These are phyloP conservation scores for Diaporthe amygdali DNA, from an alignment of 2,329 filamentous ascomycete species.

Conservation along the genomic window DNA sequence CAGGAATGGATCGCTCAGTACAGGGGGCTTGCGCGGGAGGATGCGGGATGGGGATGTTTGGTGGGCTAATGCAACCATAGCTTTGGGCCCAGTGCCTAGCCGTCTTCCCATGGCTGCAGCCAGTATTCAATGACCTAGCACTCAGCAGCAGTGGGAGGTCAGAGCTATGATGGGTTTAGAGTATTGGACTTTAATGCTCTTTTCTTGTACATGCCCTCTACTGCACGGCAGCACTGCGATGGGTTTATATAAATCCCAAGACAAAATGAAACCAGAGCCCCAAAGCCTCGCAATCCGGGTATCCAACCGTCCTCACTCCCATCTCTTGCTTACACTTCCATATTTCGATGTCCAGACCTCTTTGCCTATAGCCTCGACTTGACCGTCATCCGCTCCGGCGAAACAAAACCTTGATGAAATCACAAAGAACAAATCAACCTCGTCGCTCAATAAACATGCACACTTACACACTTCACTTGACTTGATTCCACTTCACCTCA, in stretches of 20 bases:
- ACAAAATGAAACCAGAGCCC: neutral
- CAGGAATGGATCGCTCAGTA: neutral
- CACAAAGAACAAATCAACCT: slow-evolving; percentile 12
- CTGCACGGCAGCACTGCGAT: neutral
- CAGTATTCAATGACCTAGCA: neutral
- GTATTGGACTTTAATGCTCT: neutral
- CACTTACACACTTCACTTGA: neutral
- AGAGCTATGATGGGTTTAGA: neutral
- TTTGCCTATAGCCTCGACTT: neutral
- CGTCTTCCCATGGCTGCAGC: neutral
- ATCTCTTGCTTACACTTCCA: neutral
- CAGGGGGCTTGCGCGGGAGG: too few species aligned
- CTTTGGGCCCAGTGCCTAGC: neutral
- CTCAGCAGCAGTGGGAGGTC: neutral
- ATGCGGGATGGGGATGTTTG: too few species aligned
- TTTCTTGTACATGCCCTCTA: neutral
- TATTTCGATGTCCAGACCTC: neutral
- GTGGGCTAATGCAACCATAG: too few species aligned
- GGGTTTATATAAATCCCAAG: neutral
- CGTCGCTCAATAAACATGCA: neutral
- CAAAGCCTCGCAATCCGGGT: neutral
- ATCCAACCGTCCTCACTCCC: neutral
- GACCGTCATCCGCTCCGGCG: neutral
- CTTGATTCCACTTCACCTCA: neutral
- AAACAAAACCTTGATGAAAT: neutral